Percentiles rank a stretch among this genome's conserved stretches.
Conservation (phyloP, 2,329 filamentous ascomycete genomes). For the Amylocarpus encephaloides region DNA sequence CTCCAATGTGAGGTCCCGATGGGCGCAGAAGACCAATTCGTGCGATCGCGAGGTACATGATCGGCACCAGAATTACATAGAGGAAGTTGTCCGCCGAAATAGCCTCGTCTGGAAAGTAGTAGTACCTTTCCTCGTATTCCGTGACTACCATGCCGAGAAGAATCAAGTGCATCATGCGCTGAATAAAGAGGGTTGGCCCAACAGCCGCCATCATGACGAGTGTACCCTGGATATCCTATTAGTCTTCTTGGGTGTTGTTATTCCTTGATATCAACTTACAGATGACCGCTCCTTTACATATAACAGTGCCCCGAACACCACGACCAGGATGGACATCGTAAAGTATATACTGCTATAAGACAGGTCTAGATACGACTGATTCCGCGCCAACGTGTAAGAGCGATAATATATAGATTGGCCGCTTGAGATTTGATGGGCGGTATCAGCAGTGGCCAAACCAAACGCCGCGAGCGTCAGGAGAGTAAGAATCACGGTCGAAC, state of each 20-base stretch:
- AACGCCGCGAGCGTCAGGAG: neutral
- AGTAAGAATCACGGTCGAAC: neutral
- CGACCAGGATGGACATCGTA: neutral
- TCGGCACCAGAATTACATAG: neutral
- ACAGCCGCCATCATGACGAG: neutral
- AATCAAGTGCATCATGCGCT: neutral
- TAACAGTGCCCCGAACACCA: neutral
- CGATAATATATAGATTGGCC: neutral
- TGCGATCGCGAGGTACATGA: conserved; percentile 2
- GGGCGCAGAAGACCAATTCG: neutral
- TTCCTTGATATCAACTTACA: neutral
- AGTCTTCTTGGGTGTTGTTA: neutral
- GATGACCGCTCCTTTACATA: conserved; percentile 1
- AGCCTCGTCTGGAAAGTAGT: neutral
- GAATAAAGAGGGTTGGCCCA: neutral
- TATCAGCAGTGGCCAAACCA: neutral
- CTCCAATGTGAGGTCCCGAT: neutral
- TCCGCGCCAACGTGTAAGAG: neutral
- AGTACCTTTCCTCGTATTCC: neutral
- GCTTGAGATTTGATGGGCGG: neutral
- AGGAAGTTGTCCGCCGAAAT: neutral
- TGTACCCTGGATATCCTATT: neutral
- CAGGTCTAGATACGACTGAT: neutral
- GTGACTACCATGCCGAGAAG: neutral
- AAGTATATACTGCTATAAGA: neutral